These are phyloP conservation scores for Podospora didyma DNA, from an alignment of 495 filamentous ascomycete genomes.

Conservation along the genomic window DNA sequence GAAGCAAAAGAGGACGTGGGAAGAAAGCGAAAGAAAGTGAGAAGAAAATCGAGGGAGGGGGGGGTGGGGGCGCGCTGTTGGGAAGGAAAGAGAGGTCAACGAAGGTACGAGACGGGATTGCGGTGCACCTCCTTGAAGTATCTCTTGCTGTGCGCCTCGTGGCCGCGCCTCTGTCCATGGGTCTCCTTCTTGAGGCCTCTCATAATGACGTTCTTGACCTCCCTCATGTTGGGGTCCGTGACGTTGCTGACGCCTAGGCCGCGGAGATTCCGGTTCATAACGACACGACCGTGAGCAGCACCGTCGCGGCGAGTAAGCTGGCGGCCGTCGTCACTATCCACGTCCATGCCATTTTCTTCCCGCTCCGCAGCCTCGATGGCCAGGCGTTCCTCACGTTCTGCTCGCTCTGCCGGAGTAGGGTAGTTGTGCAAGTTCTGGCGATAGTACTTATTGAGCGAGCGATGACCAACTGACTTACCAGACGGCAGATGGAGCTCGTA, in stretches of 20 bases:
- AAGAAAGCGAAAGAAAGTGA: no score
- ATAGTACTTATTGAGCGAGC: slow-evolving; percentile 79
- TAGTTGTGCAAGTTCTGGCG: slow-evolving; percentile 88
- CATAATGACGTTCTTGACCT: slow-evolving; percentile 13
- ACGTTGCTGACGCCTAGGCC: slow-evolving; percentile 19
- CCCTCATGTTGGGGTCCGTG: slow-evolving; percentile 9
- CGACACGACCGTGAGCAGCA: slow-evolving; percentile 14
- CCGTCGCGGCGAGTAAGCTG: slow-evolving; percentile 2
- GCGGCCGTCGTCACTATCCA: slow-evolving; percentile 17
- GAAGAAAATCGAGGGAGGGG: no score
- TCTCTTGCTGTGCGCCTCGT: slow-evolving; percentile 13
- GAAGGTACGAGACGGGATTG: slow-evolving; percentile 21
- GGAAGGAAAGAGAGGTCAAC: slow-evolving; percentile 10
- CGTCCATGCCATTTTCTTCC: slow-evolving; percentile 24
- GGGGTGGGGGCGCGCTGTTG: no score
- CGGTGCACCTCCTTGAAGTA: slow-evolving; percentile 29
- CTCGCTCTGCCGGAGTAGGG: slow-evolving; percentile 64
- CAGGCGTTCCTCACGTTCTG: slow-evolving; percentile 39
- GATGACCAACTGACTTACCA: slow-evolving; percentile 85
- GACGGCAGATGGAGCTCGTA: slow-evolving; percentile 92
- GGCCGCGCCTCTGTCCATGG: slow-evolving; percentile 14
- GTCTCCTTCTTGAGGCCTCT: slow-evolving; percentile 27
- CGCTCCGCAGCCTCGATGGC: slow-evolving; percentile 45
- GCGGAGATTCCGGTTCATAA: slow-evolving; percentile 22
- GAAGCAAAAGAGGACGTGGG: no score